These are phyloP conservation scores for Chimonanthus salicifolius DNA, from an alignment of 164 flowering plant genomes.

Conservation along the genomic window DNA sequence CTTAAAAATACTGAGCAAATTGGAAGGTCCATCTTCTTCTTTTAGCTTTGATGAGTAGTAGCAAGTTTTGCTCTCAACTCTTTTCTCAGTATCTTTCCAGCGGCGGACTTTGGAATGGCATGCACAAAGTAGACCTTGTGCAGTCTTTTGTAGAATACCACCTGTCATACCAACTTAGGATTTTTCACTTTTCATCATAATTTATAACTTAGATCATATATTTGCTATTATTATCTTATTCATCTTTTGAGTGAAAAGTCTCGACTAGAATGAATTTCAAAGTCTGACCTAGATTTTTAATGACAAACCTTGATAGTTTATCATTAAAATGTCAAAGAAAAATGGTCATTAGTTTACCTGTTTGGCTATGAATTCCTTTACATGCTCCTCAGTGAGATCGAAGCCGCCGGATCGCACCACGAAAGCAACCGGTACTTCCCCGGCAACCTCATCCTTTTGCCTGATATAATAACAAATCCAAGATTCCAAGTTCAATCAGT, in stretches of 20 bases:
- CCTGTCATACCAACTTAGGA: conserved; percentile 31
- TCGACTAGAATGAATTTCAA: too few species aligned
- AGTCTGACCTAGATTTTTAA: too few species aligned
- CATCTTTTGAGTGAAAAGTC: too few species aligned
- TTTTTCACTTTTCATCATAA: too few species aligned
- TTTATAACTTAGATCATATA: too few species aligned
- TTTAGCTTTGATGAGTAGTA: conserved; percentile 1
- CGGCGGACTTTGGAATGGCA: conserved; percentile 72
- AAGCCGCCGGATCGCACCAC: conserved; percentile 48
- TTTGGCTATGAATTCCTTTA: conserved; percentile 65
- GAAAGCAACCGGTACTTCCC: conserved; percentile 91
- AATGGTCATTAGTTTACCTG: conserved; percentile 33
- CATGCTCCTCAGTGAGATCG: conserved; percentile 57
- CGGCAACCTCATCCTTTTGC: conserved; percentile 63
- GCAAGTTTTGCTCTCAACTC: conserved; percentile 71
- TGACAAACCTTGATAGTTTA: background rate
- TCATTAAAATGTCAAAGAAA: background rate
- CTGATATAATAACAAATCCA: conserved; percentile 19
- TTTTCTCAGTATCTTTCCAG: conserved; percentile 80
- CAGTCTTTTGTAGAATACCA: conserved; percentile 75
- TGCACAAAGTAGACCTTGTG: conserved; percentile 64
- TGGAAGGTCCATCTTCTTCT: background rate
- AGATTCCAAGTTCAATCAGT: background rate
- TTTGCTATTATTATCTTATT: too few species aligned
- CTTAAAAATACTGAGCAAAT: background rate